Percentiles rank a stretch among this genome's conserved stretches.
Conservation (phyloP, 2,329 filamentous ascomycete genomes). For the Helicocarpus griseus region DNA sequence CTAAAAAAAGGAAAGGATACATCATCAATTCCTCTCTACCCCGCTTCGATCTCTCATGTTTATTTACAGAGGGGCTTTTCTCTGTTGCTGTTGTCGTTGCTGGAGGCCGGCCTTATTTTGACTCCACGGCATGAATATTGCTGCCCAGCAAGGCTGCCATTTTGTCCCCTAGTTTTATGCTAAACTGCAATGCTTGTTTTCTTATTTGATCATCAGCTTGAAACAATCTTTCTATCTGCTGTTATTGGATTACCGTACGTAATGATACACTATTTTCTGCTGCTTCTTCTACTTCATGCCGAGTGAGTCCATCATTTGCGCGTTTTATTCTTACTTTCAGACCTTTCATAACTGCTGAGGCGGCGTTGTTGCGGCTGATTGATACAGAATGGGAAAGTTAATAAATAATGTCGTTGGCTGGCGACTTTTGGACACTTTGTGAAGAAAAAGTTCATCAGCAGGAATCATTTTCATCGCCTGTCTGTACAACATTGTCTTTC, state of each 20-base stretch:
- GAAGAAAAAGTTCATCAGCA: too few species aligned
- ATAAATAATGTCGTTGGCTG: too few species aligned
- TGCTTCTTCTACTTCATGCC: too few species aligned
- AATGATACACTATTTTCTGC: not conserved
- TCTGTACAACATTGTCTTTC: too few species aligned
- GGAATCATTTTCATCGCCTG: too few species aligned
- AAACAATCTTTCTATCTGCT: not conserved
- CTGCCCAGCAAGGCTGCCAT: not conserved
- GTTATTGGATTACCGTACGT: not conserved
- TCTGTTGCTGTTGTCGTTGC: not conserved
- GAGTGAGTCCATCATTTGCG: too few species aligned
- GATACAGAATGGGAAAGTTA: too few species aligned
- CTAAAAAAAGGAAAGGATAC: not conserved
- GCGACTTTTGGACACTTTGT: too few species aligned
- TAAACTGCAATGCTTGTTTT: not conserved
- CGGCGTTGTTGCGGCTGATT: too few species aligned
- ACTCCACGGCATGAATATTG: not conserved
- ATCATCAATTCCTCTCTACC: not conserved
- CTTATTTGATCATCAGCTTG: not conserved
- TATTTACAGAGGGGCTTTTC: not conserved
- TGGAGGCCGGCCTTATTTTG: not conserved
- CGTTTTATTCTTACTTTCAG: too few species aligned
- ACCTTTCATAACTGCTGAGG: too few species aligned
- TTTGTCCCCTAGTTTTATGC: not conserved
- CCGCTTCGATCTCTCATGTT: not conserved